Base-by-base conservation (phyloP, 441 rosid species). In the Manihot esculenta region DNA sequence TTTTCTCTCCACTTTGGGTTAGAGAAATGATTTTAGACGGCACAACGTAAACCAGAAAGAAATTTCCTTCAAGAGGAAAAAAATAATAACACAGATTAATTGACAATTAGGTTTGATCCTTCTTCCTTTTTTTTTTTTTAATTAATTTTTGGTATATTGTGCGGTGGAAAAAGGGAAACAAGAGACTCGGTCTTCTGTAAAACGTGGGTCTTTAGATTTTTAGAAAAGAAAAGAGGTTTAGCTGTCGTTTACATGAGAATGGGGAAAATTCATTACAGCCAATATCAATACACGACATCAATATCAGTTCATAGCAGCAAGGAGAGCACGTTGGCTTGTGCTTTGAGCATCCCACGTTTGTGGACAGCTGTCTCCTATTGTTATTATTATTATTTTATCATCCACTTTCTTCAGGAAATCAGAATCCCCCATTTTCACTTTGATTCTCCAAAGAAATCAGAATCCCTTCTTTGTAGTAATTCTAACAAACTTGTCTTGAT, bases 141-240 rank as follows among this genome's bases (percentile, higher is more conserved):
- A 14, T n/a, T 23, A 18, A 44, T 38, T 50, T 49, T n/a, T 42
- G 66, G 61, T 68, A 68, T 33, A 30, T 61, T 51, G 56, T 73
- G 68, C 64, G 83, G 58, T 73, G 73, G 51, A 44, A 68, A 75
- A 10, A 35, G 70, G 62, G 63, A 45, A 72, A 77, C 88, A 72
- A 38, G 53, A 79, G 88, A 87, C 80, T 56, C 84, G 87, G 84
- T 82, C 88, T 44, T 68, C 1, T 69, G 56, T 45, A 26, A 15
- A 82, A 80, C 49, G 64, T 75, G 82, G 80, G 79, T 88, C 88
- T 74, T 82, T 76, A 76, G 69, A 76, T 66, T 76, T 84, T 86
- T 84, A 77, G 88, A 49, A 74, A 35, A 35, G 41, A 35, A 35
- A 35, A 35, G 41, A 2, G 41, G 6, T 35, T 35, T 71, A 64